Percentiles rank a stretch among this genome's conserved stretches.
Evolutionary conservation across 83 land plant species (phyloP).

Genomic region (Isoetes engelmannii): DNA sequence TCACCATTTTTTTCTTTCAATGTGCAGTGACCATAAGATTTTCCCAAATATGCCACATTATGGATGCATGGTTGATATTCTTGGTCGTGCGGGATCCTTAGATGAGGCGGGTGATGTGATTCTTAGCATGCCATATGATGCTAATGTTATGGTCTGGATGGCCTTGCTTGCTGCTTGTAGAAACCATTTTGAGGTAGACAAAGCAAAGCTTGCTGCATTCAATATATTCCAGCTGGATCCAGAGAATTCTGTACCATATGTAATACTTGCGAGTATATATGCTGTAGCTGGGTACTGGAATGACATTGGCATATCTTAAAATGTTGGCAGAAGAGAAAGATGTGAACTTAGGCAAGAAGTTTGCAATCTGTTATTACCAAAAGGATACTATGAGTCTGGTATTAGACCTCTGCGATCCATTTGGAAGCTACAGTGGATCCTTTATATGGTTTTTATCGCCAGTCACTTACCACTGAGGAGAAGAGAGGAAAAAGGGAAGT

Average conservation of each 20-base stretch:
- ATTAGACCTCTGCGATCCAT: no score
- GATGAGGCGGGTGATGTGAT: conserved; percentile 40
- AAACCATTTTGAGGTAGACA: conserved; percentile 26
- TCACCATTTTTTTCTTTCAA: conserved; percentile 23
- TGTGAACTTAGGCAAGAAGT: no score
- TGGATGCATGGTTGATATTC: conserved; percentile 53
- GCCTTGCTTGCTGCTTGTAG: conserved; percentile 51
- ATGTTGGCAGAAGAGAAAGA: no score
- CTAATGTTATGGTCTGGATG: conserved; percentile 38
- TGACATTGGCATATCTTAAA: not conserved
- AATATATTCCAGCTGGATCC: conserved; percentile 39
- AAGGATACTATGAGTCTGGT: no score
- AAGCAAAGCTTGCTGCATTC: conserved; percentile 35
- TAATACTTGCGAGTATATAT: conserved; percentile 43
- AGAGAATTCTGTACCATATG: conserved; percentile 38
- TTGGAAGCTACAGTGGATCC: no score
- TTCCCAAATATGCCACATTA: conserved; percentile 41
- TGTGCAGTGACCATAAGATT: conserved; percentile 28
- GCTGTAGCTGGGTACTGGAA: conserved; percentile 34
- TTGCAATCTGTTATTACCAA: no score
- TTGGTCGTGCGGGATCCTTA: conserved; percentile 44
- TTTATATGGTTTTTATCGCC: no score
- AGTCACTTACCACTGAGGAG: no score
- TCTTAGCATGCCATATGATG: conserved; percentile 38
- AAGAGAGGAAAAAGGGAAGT: no score